Evolutionary conservation across 768 basidiomycete genomes (phyloP).

Genomic region (Boletus huronensis): DNA sequence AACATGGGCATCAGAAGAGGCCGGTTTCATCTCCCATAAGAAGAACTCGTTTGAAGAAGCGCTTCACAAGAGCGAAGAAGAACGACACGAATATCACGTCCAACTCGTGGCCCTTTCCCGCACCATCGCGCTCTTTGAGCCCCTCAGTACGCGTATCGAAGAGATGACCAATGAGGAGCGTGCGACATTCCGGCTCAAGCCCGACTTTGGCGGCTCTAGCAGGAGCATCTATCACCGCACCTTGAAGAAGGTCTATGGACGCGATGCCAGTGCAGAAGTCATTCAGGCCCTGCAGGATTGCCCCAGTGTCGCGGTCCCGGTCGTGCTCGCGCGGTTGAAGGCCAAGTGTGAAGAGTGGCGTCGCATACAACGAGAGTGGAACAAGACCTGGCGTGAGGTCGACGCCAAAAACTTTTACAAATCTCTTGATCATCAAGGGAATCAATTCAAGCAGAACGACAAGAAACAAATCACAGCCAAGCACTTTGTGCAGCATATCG

Average conservation of each 20-base stretch:
- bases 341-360: slow-evolving; percentile 98
- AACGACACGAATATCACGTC: slow-evolving; percentile 96
- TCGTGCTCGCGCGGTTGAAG: slow-evolving; percentile 84
- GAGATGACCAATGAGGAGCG: slow-evolving; percentile 90
- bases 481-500: slow-evolving; percentile 77
- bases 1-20: slow-evolving; percentile 95
- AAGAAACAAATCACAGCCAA: slow-evolving; percentile 89
- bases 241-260: slow-evolving; percentile 91
- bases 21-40: slow-evolving; percentile 92
- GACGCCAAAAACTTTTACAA: slow-evolving; percentile 99
- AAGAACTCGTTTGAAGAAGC: slow-evolving; percentile 97
- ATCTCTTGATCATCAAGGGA: slow-evolving; percentile 93
- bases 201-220: slow-evolving; percentile 86
- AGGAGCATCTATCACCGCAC: slow-evolving; percentile 88
- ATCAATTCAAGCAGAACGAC: slow-evolving; percentile 92
- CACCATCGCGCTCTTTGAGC: slow-evolving; percentile 90
- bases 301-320: slow-evolving; percentile 86
- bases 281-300: slow-evolving; percentile 87
- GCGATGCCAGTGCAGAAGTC: slow-evolving; percentile 70
- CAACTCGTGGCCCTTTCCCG: slow-evolving; percentile 87
- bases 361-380: slow-evolving; percentile 91
- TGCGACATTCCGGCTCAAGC: slow-evolving; percentile 70
- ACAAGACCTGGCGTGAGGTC: slow-evolving; percentile 93
- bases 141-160: slow-evolving; percentile 77
- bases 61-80: slow-evolving; percentile 95